Base-by-base conservation (phyloP, 768 basidiomycete species). In the Trametes gibbosa region DNA sequence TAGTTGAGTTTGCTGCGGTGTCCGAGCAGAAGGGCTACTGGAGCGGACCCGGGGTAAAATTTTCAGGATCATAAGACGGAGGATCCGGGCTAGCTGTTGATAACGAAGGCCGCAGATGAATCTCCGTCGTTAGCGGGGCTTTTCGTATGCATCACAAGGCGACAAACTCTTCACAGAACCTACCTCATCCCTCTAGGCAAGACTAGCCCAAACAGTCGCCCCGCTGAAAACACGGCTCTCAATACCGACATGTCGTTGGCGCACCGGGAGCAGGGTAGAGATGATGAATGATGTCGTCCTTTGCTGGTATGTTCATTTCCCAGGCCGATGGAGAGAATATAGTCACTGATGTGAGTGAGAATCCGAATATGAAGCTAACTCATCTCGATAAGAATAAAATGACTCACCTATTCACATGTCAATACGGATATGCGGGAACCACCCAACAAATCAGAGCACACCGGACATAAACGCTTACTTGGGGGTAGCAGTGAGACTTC, bases 11-110 rank as follows among this genome's bases (percentile, higher is more conserved):
- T 12, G 19, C 23, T 35, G 52, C 24, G 41, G 34, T 25, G 23
- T 25, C 51, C 46, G 19, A 48, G 37, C 43, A 53, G 46, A 17
- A 47, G 45, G 39, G 48, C n/a, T 7, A 27, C 39, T 24, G 41
- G 39, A 39, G 16, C 27, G 24, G 14, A 19, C 21, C 29, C 29
- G 32, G 14, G 12, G 35, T n/a, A 46, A 35, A 53, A 49, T 42
- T 49, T 53, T 53, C 46, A 9, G 12, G 27, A 56, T 56, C 55
- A 56, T 39, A 41, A 34, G 55, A 29, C 39, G 55, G 40, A 37
- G 41, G 25, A 34, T 41, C 47, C 53, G 47, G 27, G 37, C 4
- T 19, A 43, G 8, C n/a, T 34, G 34, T 25, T 14, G 50, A 52
- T 46, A 46, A 52, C 24, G 27, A 17, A 25, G 24, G 19, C 43